Evolutionary conservation across 2,329 filamentous ascomycete species (phyloP).

Genomic region (Colletotrichum sojae): DNA sequence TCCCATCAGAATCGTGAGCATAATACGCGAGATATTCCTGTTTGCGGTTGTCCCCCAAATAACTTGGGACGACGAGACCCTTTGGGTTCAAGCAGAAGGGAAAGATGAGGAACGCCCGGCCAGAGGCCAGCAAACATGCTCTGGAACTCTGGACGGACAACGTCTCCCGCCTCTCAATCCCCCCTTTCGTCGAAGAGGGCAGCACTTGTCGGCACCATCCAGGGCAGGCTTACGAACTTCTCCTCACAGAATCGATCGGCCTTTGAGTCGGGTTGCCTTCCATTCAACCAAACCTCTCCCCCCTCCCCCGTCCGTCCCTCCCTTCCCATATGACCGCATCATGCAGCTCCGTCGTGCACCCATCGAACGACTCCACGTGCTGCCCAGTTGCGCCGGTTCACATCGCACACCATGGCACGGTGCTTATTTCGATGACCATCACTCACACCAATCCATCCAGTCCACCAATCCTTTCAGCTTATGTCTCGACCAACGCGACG

Average conservation of each 20-base stretch:
- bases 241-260: slow-evolving; percentile 15
- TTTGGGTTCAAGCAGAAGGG: slow-evolving; percentile 2
- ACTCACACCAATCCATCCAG: slow-evolving; percentile 16
- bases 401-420: background rate
- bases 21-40: background rate
- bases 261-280: slow-evolving; percentile 26
- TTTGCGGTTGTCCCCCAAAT: slow-evolving; percentile 13
- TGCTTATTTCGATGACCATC: slow-evolving; percentile 35
- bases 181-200: background rate
- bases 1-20: slow-evolving; percentile 12
- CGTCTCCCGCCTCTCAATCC: slow-evolving; percentile 15
- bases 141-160: background rate
- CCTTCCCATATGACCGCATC: slow-evolving; percentile 37
- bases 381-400: slow-evolving; percentile 2
- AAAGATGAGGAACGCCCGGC: background rate
- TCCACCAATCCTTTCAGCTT: slow-evolving; percentile 10
- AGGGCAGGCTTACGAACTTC: slow-evolving; percentile 7
- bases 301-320: background rate
- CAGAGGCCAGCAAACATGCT: slow-evolving; percentile 1
- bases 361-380: slow-evolving; percentile 34
- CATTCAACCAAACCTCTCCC: background rate
- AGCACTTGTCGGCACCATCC: slow-evolving; percentile 16
- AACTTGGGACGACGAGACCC: slow-evolving; percentile 8
- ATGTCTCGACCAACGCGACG: slow-evolving; percentile 15
- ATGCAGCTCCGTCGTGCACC: slow-evolving; percentile 29